Evolutionary conservation across 1,139 yeast species (phyloP), one percentile per base, ranked within the genome.

Genomic region (Magnusiomyces ingens): DNA sequence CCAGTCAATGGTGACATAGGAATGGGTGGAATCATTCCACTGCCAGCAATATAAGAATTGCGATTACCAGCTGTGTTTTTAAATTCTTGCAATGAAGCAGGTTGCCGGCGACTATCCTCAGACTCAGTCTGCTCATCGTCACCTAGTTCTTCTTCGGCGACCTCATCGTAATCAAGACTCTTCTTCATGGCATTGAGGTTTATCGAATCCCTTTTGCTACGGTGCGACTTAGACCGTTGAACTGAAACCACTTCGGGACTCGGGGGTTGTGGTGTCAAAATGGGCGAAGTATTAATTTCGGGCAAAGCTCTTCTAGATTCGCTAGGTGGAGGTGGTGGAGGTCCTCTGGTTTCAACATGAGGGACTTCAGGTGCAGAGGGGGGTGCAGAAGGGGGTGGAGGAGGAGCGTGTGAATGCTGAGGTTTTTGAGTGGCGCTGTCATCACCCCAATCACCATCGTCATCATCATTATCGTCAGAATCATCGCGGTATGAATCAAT

Each of bases 61-160:
- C 62, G 55, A 51, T 60, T 58, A n/a, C 17, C 17, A 36, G 17
- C 17, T 19, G 54, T 46, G 18, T 45, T 45, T 22, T 55, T 51
- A 29, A 54, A 49, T 35, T 41, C 51, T 19, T 57, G 38, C n/a
- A 62, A 59, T 17, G 56, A 49, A 12, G 58, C 55, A 19, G 54
- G 53, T 12, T 56, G 56, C 21, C 45, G 46, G 17, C 55, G 50
- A 46, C 45, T 51, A 36, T 64, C 68, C 35, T 67, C 70, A 0
- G 69, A 63, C 52, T 67, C 70, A 5, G 70, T 67, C 32, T 64
- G 58, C 53, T 67, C 70, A 50, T 67, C 70, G 51, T 67, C 70
- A 11, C 70, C 70, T 15, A 67, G 57, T 48, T 64, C 69, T 42
- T 65, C 67, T 50, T 46, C 54, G 13, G 45, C 56, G 50, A 53